phyloP scores from a whole-genome alignment of 257 asterid species.

The Solanum verrucosum region DNA sequence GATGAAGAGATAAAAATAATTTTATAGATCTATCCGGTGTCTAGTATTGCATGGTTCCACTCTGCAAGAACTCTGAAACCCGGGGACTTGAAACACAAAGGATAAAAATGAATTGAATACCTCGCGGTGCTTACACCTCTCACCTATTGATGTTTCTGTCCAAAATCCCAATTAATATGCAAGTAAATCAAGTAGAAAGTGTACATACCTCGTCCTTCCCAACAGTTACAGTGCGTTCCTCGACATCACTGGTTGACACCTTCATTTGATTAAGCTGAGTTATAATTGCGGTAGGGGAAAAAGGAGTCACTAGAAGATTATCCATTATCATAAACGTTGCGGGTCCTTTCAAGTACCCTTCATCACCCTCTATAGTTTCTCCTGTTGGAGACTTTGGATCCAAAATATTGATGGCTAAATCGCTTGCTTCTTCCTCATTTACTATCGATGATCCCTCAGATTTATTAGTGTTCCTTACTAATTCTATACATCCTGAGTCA shows the following conservation, averaged over 20 bases:
- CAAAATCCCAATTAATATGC: not conserved
- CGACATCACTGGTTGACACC: not conserved
- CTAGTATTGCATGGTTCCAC: too few relatives aligned
- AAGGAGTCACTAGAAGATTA: not conserved
- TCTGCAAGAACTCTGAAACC: too few relatives aligned
- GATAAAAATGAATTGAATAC: too few relatives aligned
- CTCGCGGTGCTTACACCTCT: too few relatives aligned
- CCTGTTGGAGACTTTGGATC: not conserved
- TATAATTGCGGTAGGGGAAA: not conserved
- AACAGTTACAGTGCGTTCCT: not conserved
- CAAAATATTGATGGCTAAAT: not conserved
- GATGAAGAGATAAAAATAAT: too few relatives aligned
- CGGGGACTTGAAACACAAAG: too few relatives aligned
- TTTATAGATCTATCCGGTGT: too few relatives aligned
- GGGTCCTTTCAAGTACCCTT: constrained; percentile 3
- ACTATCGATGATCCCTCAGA: not conserved
- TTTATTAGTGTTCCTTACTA: not conserved
- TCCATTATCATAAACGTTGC: constrained; percentile 1
- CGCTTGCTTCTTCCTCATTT: not conserved
- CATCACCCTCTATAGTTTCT: not conserved
- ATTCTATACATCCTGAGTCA: not conserved
- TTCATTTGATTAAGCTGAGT: not conserved
- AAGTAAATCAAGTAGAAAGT: not conserved
- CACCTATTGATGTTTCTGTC: too few relatives aligned
- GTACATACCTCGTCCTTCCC: constrained; percentile 1